Base-by-base conservation (phyloP, 306 rosid genomes). In the Medicago ruthenica region DNA sequence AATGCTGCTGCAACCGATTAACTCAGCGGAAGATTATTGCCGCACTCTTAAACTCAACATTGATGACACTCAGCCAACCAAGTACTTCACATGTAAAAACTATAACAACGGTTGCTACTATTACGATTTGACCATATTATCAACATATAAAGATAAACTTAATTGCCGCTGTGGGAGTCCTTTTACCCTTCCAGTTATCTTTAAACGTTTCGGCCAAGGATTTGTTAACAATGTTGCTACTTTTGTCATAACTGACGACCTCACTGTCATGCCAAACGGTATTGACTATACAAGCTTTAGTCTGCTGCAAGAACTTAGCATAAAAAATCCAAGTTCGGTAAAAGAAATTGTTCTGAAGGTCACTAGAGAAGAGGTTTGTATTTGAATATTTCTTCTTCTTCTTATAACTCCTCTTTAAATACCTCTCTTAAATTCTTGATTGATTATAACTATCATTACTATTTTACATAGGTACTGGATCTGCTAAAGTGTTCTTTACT, bases 191-290 rank as follows among this genome's bases (percentile, higher is more conserved):
- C 9, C 7, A 0, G 16, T 70, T 70, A 15, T 9, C 6, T 1
- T 14, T 14, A 8, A 48, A 50, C 2, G 0, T 9, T 27, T 2
- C 41, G 0, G 24, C 8, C 1, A 54, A 3, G 81, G 59, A 18
- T 69, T 42, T 69, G 61, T 60, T 6, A 13, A 20, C 1, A 9
- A 2, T 22, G 18, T 1, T 0, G 12, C 41, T 0, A 22, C 70
- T 58, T 57, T 58, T 57, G 21, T 77, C 9, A 77, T 77, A 3
- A 58, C 69, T 15, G 69, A 73, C 7, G 42, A 42, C 8, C 55
- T 73, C 3, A 27, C 0, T 39, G 16, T 59, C 13, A 9, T 73
- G 1, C 77, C 77, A 41, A 37, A 22, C 13, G 15, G 21, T 1
- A 0, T 22, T 21, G 67, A 61, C 27, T 0, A 9, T 37, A 5